phyloP scores from a whole-genome alignment of 2,329 filamentous ascomycete genomes.

The Aureobasidium sp. region DNA sequence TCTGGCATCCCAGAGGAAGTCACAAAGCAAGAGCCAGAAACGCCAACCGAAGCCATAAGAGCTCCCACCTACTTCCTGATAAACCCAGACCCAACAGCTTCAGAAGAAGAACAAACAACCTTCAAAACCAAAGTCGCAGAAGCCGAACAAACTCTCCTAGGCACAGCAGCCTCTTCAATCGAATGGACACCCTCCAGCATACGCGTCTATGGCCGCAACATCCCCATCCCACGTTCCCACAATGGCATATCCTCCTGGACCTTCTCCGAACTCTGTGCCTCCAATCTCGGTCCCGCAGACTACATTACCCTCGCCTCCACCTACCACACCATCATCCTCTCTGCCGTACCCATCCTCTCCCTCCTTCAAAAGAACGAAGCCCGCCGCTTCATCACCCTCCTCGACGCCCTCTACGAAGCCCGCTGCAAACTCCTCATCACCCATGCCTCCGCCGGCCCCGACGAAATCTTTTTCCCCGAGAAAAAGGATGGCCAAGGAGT shows the following conservation, averaged over 20 bases:
- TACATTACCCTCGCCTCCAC: slow-evolving; percentile 74
- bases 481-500: slow-evolving; percentile 18
- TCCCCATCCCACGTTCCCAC: slow-evolving; percentile 51
- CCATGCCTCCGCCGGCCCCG: slow-evolving; percentile 55
- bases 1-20: not conserved
- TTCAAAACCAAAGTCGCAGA: not conserved
- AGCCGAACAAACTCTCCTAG: slow-evolving; percentile 11
- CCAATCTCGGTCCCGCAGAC: slow-evolving; percentile 65
- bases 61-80: slow-evolving; percentile 19
- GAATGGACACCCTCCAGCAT: slow-evolving; percentile 40
- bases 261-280: slow-evolving; percentile 59
- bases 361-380: slow-evolving; percentile 71
- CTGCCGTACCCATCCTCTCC: slow-evolving; percentile 59
- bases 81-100: not conserved
- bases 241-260: slow-evolving; percentile 47
- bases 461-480: slow-evolving; percentile 66
- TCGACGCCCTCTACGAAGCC: slow-evolving; percentile 77
- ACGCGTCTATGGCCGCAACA: slow-evolving; percentile 54
- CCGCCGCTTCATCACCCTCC: slow-evolving; percentile 67
- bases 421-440: slow-evolving; percentile 65
- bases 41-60: not conserved
- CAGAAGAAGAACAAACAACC: slow-evolving; percentile 7
- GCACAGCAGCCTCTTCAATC: slow-evolving; percentile 18
- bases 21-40: not conserved
- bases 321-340: slow-evolving; percentile 70